Conservation (phyloP, 768 basidiomycete species). For the Tephrocybe rancida region DNA sequence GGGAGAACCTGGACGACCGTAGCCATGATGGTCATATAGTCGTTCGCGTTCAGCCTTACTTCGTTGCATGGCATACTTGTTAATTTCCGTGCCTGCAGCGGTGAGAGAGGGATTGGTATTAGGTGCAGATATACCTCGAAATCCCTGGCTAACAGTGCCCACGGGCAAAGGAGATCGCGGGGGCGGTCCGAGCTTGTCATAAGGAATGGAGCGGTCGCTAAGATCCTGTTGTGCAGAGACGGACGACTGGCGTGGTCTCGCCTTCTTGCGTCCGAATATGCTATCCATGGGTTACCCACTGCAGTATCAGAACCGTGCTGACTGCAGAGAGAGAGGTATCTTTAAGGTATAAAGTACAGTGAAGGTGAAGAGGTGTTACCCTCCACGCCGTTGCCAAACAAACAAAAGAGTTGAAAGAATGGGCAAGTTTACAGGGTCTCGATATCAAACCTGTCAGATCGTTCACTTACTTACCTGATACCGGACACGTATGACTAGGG, state of each 20-base stretch:
- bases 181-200: conserved; percentile 64
- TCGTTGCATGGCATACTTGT: conserved; percentile 55
- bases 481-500: too few species aligned
- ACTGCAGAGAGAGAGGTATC: neutral
- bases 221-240: conserved; percentile 62
- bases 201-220: conserved; percentile 68
- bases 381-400: conserved; percentile 13
- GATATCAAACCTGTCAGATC: too few species aligned
- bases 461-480: too few species aligned
- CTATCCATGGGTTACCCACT: conserved; percentile 51
- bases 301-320: neutral
- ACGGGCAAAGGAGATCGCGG: conserved; percentile 63
- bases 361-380: neutral
- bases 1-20: conserved; percentile 51
- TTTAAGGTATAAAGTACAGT: neutral
- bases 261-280: conserved; percentile 67
- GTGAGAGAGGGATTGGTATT: conserved; percentile 84
- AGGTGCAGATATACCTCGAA: conserved; percentile 76
- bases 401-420: too few species aligned
- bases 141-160: conserved; percentile 54
- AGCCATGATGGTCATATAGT: conserved; percentile 41
- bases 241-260: conserved; percentile 63
- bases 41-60: conserved; percentile 57
- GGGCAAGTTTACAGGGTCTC: too few species aligned
- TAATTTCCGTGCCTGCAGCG: conserved; percentile 69